phyloP scores from a whole-genome alignment of 1,284 basidiomycete genomes.

The Malassezia yamatoensis region DNA sequence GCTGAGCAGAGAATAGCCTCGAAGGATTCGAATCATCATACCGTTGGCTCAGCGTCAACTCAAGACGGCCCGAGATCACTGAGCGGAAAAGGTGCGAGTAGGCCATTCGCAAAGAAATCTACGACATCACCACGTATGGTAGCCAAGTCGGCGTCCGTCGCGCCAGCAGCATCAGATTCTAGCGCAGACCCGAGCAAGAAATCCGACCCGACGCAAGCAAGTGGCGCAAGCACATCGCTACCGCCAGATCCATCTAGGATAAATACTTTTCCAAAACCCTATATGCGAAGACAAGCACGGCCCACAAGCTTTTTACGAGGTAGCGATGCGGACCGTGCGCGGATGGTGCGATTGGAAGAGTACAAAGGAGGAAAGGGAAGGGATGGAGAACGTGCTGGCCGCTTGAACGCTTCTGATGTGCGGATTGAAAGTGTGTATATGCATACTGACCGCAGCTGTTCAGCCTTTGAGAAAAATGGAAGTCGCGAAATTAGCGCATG shows the following conservation, averaged over 20 bases:
- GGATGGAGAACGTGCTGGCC: background rate
- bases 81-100: no score
- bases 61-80: no score
- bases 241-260: background rate
- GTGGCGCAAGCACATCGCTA: no score
- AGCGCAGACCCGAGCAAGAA: no score
- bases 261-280: background rate
- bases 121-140: no score
- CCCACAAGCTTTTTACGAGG: conserved; percentile 10
- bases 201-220: no score
- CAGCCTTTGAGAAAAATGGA: conserved; percentile 40
- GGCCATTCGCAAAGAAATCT: no score
- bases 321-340: conserved; percentile 8
- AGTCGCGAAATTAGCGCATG: conserved; percentile 64
- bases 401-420: background rate
- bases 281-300: background rate
- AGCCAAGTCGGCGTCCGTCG: no score
- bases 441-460: conserved; percentile 13
- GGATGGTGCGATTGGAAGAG: conserved; percentile 10
- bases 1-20: no score
- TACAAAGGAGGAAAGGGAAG: background rate
- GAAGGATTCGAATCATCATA: background rate
- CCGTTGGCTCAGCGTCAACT: background rate
- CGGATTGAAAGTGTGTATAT: background rate
- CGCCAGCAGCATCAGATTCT: no score